These are phyloP conservation scores for Calonectria fujianensis DNA, from an alignment of 2,329 filamentous ascomycete species.

Conservation along the genomic window DNA sequence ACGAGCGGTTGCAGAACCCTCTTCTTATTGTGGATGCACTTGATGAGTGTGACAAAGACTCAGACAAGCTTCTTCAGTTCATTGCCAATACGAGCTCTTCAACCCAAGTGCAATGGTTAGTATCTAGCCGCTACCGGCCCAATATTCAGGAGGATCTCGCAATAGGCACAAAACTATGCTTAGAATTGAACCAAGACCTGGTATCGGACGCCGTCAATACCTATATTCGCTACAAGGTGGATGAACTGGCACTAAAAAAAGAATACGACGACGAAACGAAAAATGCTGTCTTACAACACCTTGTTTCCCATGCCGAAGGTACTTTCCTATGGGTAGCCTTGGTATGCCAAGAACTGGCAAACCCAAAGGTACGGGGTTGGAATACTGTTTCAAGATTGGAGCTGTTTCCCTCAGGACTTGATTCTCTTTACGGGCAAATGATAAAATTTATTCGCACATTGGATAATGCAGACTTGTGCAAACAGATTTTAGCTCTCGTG, in stretches of 20 bases:
- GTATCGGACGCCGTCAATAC: conserved; percentile 59
- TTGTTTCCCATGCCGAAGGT: not conserved
- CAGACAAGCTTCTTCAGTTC: conserved; percentile 57
- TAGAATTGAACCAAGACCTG: conserved; percentile 58
- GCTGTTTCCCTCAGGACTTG: conserved; percentile 59
- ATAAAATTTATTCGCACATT: conserved; percentile 56
- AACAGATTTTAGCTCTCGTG: conserved; percentile 58
- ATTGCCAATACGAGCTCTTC: conserved; percentile 31
- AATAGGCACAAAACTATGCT: conserved; percentile 55
- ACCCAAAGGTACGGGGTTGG: conserved; percentile 7
- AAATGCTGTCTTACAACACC: not conserved
- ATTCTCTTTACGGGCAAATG: conserved; percentile 63
- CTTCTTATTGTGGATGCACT: conserved; percentile 67
- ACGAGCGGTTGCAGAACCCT: not conserved
- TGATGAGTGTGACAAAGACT: conserved; percentile 63
- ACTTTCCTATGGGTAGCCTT: conserved; percentile 36
- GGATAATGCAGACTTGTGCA: conserved; percentile 57
- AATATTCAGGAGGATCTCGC: conserved; percentile 53
- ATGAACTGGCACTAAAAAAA: not conserved
- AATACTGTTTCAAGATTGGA: conserved; percentile 45
- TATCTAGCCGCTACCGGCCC: conserved; percentile 65
- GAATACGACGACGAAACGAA: not conserved
- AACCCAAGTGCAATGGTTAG: conserved; percentile 61
- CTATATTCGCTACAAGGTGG: conserved; percentile 61
- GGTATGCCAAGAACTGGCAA: conserved; percentile 47